Base-by-base conservation (phyloP, 768 basidiomycete species). In the Russula olivacea region DNA sequence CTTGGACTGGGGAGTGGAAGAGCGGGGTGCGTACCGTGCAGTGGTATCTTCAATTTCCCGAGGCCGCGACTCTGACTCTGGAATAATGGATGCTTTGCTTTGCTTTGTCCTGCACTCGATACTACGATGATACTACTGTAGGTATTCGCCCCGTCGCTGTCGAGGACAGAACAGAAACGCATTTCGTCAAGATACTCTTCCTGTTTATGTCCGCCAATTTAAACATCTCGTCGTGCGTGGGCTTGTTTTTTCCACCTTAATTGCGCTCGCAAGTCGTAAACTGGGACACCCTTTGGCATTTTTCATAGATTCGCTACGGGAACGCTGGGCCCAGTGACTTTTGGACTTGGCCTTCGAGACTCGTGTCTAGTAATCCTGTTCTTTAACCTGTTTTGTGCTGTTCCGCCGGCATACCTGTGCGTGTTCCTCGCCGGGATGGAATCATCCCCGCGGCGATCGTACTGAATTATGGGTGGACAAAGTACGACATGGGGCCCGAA, bases 401-500 rank as follows among this genome's bases (percentile, higher is more conserved):
- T 73, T 2, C 70, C 76, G 0, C 80, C 80, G 7, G 75, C 79
- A 1, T 81, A 80, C 68, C 70, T 81, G 78, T 78, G 57, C 55
- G 75, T 67, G 9, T 50, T n/a, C 41, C 25, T 28, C 30, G 7
- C 21, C 10, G 11, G 10, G 19, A 54, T 0, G 12, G 38, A 38
- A 38, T 38, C 28, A 21, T 30, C 32, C 10, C 23, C 19, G 41
- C 14, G 4, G 23, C 5, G 48, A 19, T 25, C 4, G 43, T 58
- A 14, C 41, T 63, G 6, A 54, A 25, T 19, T 15, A 43, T 34
- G 5, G 43, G 43, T n/a, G 43, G 21, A 7, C n/a, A 45, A 45
- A 83, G 81, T 63, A 74, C 82, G 17, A 83, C 85, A 4, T 90
- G 89, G 74, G 89, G 91, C 10, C 89, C 91, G 0, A 86, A 84